Evolutionary conservation across 768 basidiomycete genomes (phyloP), one percentile per base, ranked within the genome.

Genomic region (Boletales sp.): DNA sequence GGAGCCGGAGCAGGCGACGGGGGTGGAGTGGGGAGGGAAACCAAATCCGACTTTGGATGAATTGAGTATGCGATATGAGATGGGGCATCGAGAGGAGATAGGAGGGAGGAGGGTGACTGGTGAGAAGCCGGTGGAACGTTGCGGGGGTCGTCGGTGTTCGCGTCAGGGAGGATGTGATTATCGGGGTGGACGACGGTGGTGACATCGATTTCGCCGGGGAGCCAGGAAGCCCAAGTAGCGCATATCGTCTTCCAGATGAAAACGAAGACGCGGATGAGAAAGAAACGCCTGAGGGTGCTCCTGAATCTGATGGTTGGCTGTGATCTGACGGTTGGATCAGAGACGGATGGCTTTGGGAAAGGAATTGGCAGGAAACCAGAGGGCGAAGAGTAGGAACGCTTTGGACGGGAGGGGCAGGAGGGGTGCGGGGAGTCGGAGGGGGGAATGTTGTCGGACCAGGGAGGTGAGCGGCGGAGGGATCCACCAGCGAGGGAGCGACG

Each of bases 171-270:
- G 29, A 47, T 46, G 35, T 51, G 56, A 15, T 50, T 47, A 45
- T 46, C 46, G 35, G 18, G 42, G 19, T 57, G 52, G 18, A 43
- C 29, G 36, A 43, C 30, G 30, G 48, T 9, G 13, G 36, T 56
- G 17, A 15, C 42, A 27, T 60, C 64, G 40, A 59, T 52, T 43
- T 68, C 66, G 17, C 52, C 55, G 12, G 64, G 66, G 34, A 46
- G 35, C 64, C 64, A 61, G 34, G 82, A 78, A n/a, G 73, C 68
- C 76, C 83, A 87, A 18, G 80, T 79, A 8, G 78, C 74, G 54
- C 77, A 80, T 55, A 91, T 68, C 42, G 80, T 77, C 58, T 85
- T 75, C 87, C 89, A 91, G 47, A 84, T 74, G 35, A 84, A 54
- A 38, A 82, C 74, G 52, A 88, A 77, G 52, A 88, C 72, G 38